Conservation (phyloP, 1,284 basidiomycete genomes). For the Sanghuangporus weigelae region DNA sequence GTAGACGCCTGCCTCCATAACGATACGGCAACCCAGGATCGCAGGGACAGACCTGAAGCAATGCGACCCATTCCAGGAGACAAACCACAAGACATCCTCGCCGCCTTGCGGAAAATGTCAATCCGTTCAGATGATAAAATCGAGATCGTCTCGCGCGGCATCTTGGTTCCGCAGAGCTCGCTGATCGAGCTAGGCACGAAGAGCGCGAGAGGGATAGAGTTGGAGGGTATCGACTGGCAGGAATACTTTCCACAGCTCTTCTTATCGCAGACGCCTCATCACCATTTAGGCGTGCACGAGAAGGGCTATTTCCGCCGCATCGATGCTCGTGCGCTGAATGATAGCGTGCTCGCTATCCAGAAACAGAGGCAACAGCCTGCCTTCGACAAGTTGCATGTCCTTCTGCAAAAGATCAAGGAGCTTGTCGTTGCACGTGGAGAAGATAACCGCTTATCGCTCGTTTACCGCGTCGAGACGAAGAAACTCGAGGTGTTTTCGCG, state of each 20-base stretch:
- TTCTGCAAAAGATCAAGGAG: slow-evolving; percentile 3
- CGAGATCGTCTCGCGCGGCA: slow-evolving; percentile 21
- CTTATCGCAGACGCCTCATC: slow-evolving; percentile 34
- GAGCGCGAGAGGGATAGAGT: slow-evolving; percentile 18
- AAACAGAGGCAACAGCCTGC: background rate
- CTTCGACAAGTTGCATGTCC: slow-evolving; percentile 7
- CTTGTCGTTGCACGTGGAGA: slow-evolving; percentile 1
- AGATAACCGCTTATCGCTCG: slow-evolving; percentile 1
- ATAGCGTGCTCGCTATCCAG: background rate
- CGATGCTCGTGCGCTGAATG: slow-evolving; percentile 20
- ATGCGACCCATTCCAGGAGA: slow-evolving; percentile 14
- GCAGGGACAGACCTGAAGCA: slow-evolving; percentile 18
- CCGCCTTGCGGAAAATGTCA: slow-evolving; percentile 8
- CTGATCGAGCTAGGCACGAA: slow-evolving; percentile 39
- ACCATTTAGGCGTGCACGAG: slow-evolving; percentile 33
- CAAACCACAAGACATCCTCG: slow-evolving; percentile 16
- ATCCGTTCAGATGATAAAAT: slow-evolving; percentile 7
- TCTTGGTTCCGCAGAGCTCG: slow-evolving; percentile 29
- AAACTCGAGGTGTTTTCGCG: slow-evolving; percentile 5
- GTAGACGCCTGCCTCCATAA: slow-evolving; percentile 28
- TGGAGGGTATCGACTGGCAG: slow-evolving; percentile 29
- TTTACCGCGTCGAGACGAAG: background rate
- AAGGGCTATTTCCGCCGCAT: slow-evolving; percentile 29
- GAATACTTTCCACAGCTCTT: slow-evolving; percentile 36
- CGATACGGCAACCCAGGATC: background rate